Percentiles rank a stretch among this genome's conserved stretches.
phyloP scores from a whole-genome alignment of 2,329 filamentous ascomycete species.

The Verruconis gallopava region DNA sequence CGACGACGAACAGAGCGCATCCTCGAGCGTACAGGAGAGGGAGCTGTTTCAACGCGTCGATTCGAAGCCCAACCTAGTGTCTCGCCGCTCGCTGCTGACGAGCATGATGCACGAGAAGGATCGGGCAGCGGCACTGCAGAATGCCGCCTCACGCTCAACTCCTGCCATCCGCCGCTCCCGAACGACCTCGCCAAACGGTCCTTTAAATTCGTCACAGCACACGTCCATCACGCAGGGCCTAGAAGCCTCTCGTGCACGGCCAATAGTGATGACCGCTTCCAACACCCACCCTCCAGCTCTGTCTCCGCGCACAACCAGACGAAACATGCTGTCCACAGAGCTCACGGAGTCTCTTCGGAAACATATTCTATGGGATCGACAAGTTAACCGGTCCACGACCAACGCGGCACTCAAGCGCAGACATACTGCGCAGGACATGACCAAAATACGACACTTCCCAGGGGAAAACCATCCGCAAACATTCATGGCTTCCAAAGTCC shows the following conservation, averaged over 20 bases:
- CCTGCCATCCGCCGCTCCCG: slow-evolving; percentile 44
- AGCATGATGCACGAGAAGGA: slow-evolving; percentile 75
- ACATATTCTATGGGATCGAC: slow-evolving; percentile 86
- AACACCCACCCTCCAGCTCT: slow-evolving; percentile 61
- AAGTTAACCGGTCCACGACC: slow-evolving; percentile 81
- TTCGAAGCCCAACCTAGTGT: slow-evolving; percentile 71
- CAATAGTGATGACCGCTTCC: slow-evolving; percentile 62
- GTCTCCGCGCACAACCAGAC: slow-evolving; percentile 79
- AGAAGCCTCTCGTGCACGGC: slow-evolving; percentile 55
- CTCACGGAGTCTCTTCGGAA: slow-evolving; percentile 84
- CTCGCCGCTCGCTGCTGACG: slow-evolving; percentile 77
- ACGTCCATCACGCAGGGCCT: slow-evolving; percentile 50
- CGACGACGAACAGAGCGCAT: slow-evolving; percentile 63
- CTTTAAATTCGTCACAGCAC: slow-evolving; percentile 45
- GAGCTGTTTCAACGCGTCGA: slow-evolving; percentile 71
- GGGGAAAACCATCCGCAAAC: slow-evolving; percentile 29
- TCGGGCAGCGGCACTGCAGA: slow-evolving; percentile 48
- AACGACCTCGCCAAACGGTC: slow-evolving; percentile 57
- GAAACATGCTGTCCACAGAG: slow-evolving; percentile 93
- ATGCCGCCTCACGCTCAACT: slow-evolving; percentile 46
- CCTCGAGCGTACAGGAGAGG: slow-evolving; percentile 69
- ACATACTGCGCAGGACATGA: slow-evolving; percentile 72
- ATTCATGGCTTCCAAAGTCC: slow-evolving; percentile 3
- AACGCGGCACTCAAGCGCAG: slow-evolving; percentile 81
- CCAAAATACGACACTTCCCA: slow-evolving; percentile 73